A percentile compares a stretch with the other conserved stretches of the same genome.
These are phyloP conservation scores for Dalbergia cultrata DNA, from an alignment of 306 rosid species.

Conservation along the genomic window DNA sequence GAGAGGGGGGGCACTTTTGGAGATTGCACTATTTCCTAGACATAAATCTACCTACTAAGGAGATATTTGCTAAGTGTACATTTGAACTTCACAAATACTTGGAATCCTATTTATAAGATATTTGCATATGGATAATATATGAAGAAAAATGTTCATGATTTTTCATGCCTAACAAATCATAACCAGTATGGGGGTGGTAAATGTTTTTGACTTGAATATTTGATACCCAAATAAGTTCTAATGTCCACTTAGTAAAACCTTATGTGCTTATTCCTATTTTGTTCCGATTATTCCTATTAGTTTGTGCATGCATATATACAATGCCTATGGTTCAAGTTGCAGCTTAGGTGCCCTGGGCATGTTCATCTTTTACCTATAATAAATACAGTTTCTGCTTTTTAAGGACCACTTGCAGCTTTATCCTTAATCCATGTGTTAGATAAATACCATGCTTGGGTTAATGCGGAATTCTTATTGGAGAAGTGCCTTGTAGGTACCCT, in stretches of 20 bases:
- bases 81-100: too few relatives aligned
- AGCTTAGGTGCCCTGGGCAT: neutral
- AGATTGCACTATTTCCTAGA: too few relatives aligned
- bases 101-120: too few relatives aligned
- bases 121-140: slow-evolving; percentile 5
- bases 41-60: too few relatives aligned
- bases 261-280: neutral
- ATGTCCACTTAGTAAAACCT: neutral
- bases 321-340: slow-evolving; percentile 35
- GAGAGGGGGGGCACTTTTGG: too few relatives aligned
- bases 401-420: slow-evolving; percentile 4
- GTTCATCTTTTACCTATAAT: slow-evolving; percentile 14
- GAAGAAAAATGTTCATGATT: neutral
- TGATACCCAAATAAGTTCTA: neutral
- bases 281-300: neutral
- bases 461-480: slow-evolving; percentile 85
- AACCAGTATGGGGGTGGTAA: slow-evolving; percentile 6
- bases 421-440: slow-evolving; percentile 69
- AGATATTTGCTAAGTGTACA: too few relatives aligned
- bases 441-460: slow-evolving; percentile 97
- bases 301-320: slow-evolving; percentile 1
- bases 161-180: neutral
- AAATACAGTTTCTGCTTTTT: slow-evolving; percentile 31
- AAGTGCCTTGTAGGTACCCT: slow-evolving; percentile 86
- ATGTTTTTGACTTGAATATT: neutral